These are phyloP conservation scores for Naganishia kalamii DNA, from an alignment of 768 basidiomycete species.

Conservation along the genomic window DNA sequence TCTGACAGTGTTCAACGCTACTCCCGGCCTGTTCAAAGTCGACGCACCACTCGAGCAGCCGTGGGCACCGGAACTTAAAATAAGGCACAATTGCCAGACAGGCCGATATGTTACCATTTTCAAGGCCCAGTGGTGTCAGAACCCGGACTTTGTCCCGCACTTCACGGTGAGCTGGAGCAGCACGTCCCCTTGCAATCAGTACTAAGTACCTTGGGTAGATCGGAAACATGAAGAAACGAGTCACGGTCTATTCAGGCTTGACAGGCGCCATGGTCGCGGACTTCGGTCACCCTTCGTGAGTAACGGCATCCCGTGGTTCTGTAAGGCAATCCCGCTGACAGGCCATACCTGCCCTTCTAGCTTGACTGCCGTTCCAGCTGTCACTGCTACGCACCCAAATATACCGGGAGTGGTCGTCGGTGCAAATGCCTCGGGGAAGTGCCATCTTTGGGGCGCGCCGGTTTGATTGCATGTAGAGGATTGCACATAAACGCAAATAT, in stretches of 20 bases:
- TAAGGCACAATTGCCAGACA: conserved; percentile 48
- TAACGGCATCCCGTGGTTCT: background rate
- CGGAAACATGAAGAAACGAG: conserved; percentile 48
- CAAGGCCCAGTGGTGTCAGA: conserved; percentile 48
- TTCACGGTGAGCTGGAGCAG: conserved; percentile 33
- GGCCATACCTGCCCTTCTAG: conserved; percentile 18
- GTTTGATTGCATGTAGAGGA: background rate
- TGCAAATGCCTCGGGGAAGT: conserved; percentile 37
- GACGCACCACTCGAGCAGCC: conserved; percentile 23
- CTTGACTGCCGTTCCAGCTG: conserved; percentile 48
- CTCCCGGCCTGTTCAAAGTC: conserved; percentile 28
- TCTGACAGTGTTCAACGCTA: conserved; percentile 39
- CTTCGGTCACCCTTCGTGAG: background rate
- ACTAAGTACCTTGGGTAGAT: conserved; percentile 21
- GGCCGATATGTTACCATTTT: conserved; percentile 50
- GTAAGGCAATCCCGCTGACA: background rate
- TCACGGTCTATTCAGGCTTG: conserved; percentile 42
- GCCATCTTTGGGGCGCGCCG: background rate
- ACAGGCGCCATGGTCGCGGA: conserved; percentile 36
- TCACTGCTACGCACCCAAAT: conserved; percentile 46
- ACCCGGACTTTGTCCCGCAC: conserved; percentile 43
- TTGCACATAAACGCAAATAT: too few relatives aligned
- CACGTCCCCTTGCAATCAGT: background rate
- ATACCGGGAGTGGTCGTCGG: conserved; percentile 44
- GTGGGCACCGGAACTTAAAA: background rate